phyloP scores from a whole-genome alignment of 495 filamentous ascomycete genomes.

The Aspergillus baeticus region DNA sequence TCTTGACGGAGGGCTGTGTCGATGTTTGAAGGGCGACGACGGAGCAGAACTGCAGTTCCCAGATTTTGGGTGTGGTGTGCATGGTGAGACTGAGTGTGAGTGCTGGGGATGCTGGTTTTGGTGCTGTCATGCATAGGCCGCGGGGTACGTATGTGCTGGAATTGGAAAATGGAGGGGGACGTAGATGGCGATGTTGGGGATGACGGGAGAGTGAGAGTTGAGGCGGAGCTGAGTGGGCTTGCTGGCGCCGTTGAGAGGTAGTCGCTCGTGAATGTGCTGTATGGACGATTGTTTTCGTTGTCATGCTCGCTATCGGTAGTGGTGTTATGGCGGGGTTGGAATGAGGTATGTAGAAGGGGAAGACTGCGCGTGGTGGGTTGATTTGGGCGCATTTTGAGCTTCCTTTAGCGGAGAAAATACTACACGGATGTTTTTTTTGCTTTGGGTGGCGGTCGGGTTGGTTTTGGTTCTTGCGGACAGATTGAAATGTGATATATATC shows the following conservation, averaged over 20 bases:
- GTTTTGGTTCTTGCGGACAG: background rate
- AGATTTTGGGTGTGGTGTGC: background rate
- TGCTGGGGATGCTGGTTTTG: constrained; percentile 7
- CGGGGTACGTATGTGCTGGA: background rate
- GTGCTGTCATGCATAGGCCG: background rate
- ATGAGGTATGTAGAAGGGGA: constrained; percentile 27
- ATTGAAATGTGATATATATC: background rate
- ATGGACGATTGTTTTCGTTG: constrained; percentile 13
- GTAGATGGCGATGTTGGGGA: constrained; percentile 30
- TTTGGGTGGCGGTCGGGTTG: background rate
- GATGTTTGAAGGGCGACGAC: constrained; percentile 43
- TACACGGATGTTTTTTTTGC: background rate
- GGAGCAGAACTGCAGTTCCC: constrained; percentile 31
- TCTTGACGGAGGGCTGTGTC: constrained; percentile 44
- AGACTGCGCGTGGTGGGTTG: constrained; percentile 24
- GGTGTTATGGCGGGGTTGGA: constrained; percentile 23
- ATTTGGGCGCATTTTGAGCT: constrained; percentile 17
- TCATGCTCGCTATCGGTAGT: constrained; percentile 5
- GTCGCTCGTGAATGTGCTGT: constrained; percentile 16
- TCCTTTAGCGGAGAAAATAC: background rate
- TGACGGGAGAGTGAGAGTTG: constrained; percentile 7
- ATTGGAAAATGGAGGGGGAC: constrained; percentile 24
- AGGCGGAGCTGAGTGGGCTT: constrained; percentile 28
- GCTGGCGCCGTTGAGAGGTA: constrained; percentile 1
- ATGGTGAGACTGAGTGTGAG: background rate